phyloP scores from a whole-genome alignment of 1,284 basidiomycete species.

The Rugosomyces carneus region DNA sequence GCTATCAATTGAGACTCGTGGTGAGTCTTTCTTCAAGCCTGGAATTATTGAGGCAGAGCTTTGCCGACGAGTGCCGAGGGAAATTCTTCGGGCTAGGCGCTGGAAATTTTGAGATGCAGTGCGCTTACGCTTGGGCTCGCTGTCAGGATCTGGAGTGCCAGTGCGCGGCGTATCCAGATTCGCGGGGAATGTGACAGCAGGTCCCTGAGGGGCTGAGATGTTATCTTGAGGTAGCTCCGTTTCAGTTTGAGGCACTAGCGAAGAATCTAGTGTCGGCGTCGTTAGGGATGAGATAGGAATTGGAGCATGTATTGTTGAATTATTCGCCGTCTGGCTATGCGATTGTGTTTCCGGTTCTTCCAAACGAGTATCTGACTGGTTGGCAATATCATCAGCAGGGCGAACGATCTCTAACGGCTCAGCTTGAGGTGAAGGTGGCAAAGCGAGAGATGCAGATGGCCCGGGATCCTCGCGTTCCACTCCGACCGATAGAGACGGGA shows the following conservation, averaged over 20 bases:
- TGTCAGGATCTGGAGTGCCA: slow-evolving; percentile 61
- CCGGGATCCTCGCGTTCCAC: slow-evolving; percentile 6
- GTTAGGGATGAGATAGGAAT: slow-evolving; percentile 10
- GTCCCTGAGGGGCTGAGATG: slow-evolving; percentile 22
- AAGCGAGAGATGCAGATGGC: slow-evolving; percentile 5
- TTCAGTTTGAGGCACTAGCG: slow-evolving; percentile 23
- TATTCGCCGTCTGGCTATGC: slow-evolving; percentile 19
- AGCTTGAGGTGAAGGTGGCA: slow-evolving; percentile 3
- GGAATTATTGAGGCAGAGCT: slow-evolving; percentile 47
- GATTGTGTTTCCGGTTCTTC: slow-evolving; percentile 5
- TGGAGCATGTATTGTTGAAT: slow-evolving; percentile 17
- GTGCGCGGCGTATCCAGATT: slow-evolving; percentile 39
- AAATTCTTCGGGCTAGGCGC: slow-evolving; percentile 66
- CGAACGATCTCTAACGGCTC: slow-evolving; percentile 2
- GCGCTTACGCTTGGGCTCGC: slow-evolving; percentile 70
- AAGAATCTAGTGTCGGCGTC: slow-evolving; percentile 28
- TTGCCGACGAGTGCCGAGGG: slow-evolving; percentile 54
- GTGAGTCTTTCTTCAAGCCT: slow-evolving; percentile 41
- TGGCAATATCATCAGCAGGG: slow-evolving; percentile 17
- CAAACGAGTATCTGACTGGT: slow-evolving; percentile 34
- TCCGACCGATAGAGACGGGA: slow-evolving; percentile 11
- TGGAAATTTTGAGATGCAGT: slow-evolving; percentile 82
- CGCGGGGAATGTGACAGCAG: slow-evolving; percentile 48
- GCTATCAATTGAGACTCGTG: slow-evolving; percentile 34
- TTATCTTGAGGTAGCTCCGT: slow-evolving; percentile 13